Conservation (phyloP, 305 asterid species). For the Fraxinus baroniana region DNA sequence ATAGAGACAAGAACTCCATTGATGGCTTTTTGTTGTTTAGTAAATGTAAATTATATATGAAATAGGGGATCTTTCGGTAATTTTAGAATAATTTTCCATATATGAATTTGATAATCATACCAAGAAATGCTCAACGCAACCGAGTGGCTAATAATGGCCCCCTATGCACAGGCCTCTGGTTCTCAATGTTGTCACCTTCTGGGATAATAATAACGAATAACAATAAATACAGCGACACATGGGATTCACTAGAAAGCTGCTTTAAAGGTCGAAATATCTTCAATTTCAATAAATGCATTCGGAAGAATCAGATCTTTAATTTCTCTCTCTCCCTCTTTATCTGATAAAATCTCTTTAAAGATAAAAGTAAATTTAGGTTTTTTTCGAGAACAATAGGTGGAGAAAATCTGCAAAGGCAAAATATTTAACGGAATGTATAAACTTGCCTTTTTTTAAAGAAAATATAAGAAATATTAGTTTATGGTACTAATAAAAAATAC, state of each 20-base stretch:
- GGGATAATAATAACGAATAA: slow-evolving; percentile 2
- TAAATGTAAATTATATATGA: slow-evolving; percentile 20
- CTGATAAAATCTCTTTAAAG: neutral
- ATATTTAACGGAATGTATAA: neutral
- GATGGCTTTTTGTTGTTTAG: slow-evolving; percentile 47
- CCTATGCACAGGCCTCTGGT: slow-evolving; percentile 24
- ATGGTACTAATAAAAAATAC: neutral
- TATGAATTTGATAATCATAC: slow-evolving; percentile 24
- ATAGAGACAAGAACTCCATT: slow-evolving; percentile 43
- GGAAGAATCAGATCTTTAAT: slow-evolving; percentile 20
- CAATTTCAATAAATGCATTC: slow-evolving; percentile 9
- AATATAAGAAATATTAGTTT: neutral
- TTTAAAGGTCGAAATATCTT: slow-evolving; percentile 10
- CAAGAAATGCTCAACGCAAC: slow-evolving; percentile 27
- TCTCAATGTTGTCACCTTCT: slow-evolving; percentile 36
- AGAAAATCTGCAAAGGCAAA: neutral
- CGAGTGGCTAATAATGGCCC: slow-evolving; percentile 21
- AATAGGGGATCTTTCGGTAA: slow-evolving; percentile 34
- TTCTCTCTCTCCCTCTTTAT: slow-evolving; percentile 1
- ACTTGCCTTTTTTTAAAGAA: neutral
- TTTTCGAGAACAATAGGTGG: neutral
- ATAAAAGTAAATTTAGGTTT: neutral
- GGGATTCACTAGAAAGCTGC: slow-evolving; percentile 29
- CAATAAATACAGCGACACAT: slow-evolving; percentile 26
- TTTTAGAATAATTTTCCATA: slow-evolving; percentile 2